Evolutionary conservation across 2,329 filamentous ascomycete species (phyloP).

Genomic region (Fusarium sp.): DNA sequence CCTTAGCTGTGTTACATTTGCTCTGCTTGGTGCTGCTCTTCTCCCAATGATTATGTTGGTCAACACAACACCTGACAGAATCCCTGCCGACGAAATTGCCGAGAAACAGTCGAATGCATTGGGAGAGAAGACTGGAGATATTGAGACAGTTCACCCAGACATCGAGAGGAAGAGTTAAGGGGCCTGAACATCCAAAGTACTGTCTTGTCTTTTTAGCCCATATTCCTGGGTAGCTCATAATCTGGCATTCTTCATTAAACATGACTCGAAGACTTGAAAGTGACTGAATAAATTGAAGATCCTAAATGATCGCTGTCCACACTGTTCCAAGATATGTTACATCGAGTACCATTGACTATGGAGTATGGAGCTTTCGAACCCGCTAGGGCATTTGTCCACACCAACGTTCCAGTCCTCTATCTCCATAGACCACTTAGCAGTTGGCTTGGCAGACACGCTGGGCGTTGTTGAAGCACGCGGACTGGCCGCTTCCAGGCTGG

Average conservation of each 20-base stretch:
- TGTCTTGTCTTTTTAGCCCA: not conserved
- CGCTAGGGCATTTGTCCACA: not conserved
- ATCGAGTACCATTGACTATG: not conserved
- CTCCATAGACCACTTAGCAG: not conserved
- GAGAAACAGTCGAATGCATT: conserved; percentile 48
- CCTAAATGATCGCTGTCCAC: not conserved
- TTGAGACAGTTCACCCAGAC: not conserved
- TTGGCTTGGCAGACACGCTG: not conserved
- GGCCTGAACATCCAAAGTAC: not conserved
- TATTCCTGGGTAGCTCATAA: not conserved
- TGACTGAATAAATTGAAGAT: not conserved
- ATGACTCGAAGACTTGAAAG: not conserved
- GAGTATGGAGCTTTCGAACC: no score
- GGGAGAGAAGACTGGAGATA: not conserved
- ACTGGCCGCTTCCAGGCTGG: not conserved
- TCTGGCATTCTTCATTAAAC: not conserved
- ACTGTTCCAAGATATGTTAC: not conserved
- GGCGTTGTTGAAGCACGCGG: not conserved
- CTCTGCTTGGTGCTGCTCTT: conserved; percentile 50
- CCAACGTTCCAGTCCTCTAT: not conserved
- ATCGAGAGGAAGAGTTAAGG: not conserved
- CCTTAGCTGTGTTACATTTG: conserved; percentile 53
- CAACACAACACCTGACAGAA: conserved; percentile 53
- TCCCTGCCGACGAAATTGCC: conserved; percentile 54
- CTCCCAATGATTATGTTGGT: conserved; percentile 54